Evolutionary conservation across 2,329 filamentous ascomycete species (phyloP).

Genomic region (Neurospora crassa): DNA sequence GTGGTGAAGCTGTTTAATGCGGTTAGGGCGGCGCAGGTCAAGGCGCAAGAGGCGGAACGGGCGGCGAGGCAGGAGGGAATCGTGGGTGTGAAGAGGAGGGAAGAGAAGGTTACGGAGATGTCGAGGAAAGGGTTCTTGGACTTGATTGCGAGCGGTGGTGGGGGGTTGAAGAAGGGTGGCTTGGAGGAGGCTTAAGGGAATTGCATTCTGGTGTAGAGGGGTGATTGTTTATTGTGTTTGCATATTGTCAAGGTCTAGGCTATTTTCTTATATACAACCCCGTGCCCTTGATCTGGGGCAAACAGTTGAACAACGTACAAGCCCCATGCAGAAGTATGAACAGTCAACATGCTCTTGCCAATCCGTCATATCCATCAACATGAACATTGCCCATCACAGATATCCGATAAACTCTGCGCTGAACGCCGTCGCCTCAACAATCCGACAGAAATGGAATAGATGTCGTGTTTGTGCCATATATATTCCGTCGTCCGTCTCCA

Average conservation of each 20-base stretch:
- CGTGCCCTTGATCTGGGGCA: not conserved
- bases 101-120: constrained; percentile 90
- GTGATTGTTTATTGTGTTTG: not conserved
- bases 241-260: not conserved
- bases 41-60: constrained; percentile 68
- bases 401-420: not conserved
- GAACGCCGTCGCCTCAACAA: not conserved
- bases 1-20: constrained; percentile 97
- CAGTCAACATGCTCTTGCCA: not conserved
- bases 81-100: constrained; percentile 67
- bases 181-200: constrained; percentile 42
- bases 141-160: constrained; percentile 62
- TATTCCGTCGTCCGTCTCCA: not conserved
- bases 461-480: not conserved
- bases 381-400: not conserved
- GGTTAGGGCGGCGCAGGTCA: constrained; percentile 83
- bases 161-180: constrained; percentile 47
- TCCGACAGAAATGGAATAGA: not conserved
- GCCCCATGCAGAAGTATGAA: not conserved
- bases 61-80: constrained; percentile 61
- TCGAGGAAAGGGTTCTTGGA: constrained; percentile 95
- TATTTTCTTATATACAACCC: not conserved
- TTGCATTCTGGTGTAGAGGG: not conserved
- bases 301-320: not conserved
- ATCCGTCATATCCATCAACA: not conserved